Base-by-base conservation (phyloP, 1,139 yeast genomes). In the Nematodospora anomalae region DNA sequence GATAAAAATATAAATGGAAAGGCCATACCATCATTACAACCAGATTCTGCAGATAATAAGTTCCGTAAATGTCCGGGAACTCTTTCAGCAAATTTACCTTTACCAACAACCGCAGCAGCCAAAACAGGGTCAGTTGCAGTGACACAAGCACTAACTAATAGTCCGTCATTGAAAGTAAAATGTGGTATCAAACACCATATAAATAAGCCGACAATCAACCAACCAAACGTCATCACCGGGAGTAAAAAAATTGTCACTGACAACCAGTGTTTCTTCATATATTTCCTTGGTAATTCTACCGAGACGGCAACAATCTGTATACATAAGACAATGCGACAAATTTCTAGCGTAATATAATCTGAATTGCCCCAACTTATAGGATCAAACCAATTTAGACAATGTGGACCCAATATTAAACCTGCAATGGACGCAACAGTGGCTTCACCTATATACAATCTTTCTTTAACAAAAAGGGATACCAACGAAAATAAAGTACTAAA, bases 21-120 rank as follows among this genome's bases (percentile, higher is more conserved):
- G 0, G 98, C 97, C 94, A 92, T 86, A 37, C 98, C 98, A 56
- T 92, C 98, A 60, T 92, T 92, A 62, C 97, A 90, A 7, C 96
- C 97, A 0, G 97, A 88, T 57, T 92, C 98, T 0, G 97, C 97
- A 21, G 94, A 79, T 29, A 92, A 65, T 35, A 92, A 64, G 53
- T 92, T 90, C 57, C 98, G 74, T 60, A 92, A 75, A 63, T 92
- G 97, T 5, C 97, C 97, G 0, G 98, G 98, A 10, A 92, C 97
- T 46, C 97, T 77, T 55, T 79, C 81, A n/a, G 98, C 97, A 59
- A 92, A 92, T 54, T 90, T 89, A 47, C 98, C 97, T 54, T 87
- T 87, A 67, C 98, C 97, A 14, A 92, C 97, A 13, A 92, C 97
- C 0, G 98, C 97, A 26, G 96, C 95, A 1, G 98, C 98, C 55